Evolutionary conservation across 768 basidiomycete genomes (phyloP), one percentile per base, ranked within the genome.

Genomic region (Termitomyces sp.): DNA sequence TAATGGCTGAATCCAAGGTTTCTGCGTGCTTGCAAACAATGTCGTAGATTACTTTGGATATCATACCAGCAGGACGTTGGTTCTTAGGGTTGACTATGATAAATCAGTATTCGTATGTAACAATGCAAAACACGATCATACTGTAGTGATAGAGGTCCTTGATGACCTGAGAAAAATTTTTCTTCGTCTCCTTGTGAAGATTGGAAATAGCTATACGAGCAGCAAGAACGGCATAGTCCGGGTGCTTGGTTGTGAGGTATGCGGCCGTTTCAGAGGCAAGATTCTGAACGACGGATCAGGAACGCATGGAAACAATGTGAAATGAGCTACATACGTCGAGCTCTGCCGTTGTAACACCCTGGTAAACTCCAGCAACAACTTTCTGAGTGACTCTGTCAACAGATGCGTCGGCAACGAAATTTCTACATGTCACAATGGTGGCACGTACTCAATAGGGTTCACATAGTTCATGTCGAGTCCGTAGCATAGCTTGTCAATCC

Each of bases 161-260:
- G 66, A 99, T 81, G 61, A 99, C 96, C 58, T 86, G 82, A 1
- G 93, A 94, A 70, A 99, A 98, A 63, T 76, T 91, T 79, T 98
- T 98, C 77, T 94, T 98, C 17, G 97, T 98, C 75, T 99, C 96
- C 67, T 99, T 98, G 82, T 99, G 97, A 11, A 98, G 76, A 69
- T 98, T 99, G 48, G 96, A 98, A 65, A 99, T 94, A 55, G 97
- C 97, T 53, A 99, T 98, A 57, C 97, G 93, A 21, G 97, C 97
- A 5, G 97, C 97, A 60, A 99, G 91, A 58, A 98, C 86, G 25
- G 97, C 97, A 65, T 99, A 99, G 69, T 99, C 97, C 8, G 96
- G 94, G 67, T 95, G 94, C 63, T 92, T 94, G 27, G 96, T 98
- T 5, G 97, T 98, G 59, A 98, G 85, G 70, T 88, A 98, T 0